A percentile compares a stretch with the other conserved stretches of the same genome.
phyloP scores from a whole-genome alignment of 139 green algal species.

The Pseudopediastrum boryanum region DNA sequence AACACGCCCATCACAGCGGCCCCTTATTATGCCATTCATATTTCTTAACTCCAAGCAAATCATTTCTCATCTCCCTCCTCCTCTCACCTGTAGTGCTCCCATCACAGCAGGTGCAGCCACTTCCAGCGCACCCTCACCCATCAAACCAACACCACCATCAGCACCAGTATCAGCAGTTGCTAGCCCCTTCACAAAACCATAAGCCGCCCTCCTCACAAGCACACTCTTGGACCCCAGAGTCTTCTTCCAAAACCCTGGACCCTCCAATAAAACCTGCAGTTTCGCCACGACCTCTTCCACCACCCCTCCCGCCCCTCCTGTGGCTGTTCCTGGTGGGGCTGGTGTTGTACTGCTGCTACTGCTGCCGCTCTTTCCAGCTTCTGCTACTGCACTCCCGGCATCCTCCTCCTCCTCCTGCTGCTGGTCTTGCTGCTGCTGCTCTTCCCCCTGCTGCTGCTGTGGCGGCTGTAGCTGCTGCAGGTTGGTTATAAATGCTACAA shows the following conservation, averaged over 20 bases:
- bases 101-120: conserved; percentile 32
- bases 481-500: conserved; percentile 60
- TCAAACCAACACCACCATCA: conserved; percentile 7
- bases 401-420: not conserved
- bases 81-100: conserved; percentile 37
- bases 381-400: not conserved
- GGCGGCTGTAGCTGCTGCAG: not conserved
- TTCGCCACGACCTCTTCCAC: conserved; percentile 9
- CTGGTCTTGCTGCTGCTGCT: conserved; percentile 4
- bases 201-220: conserved; percentile 52
- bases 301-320: conserved; percentile 8
- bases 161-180: not conserved
- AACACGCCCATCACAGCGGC: too few relatives aligned
- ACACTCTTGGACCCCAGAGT: conserved; percentile 47
- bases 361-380: conserved; percentile 4
- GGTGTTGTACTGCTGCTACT: not conserved
- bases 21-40: too few relatives aligned
- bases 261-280: conserved; percentile 31
- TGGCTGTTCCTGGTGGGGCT: not conserved
- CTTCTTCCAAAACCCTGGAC: conserved; percentile 54
- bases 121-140: not conserved
- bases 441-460: conserved; percentile 13
- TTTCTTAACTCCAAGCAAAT: too few relatives aligned
- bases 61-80: too few relatives aligned
- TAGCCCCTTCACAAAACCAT: conserved; percentile 45